Evolutionary conservation across 2,329 filamentous ascomycete species (phyloP), one percentile per base, ranked within the genome.

Genomic region (Penicillium sp.): DNA sequence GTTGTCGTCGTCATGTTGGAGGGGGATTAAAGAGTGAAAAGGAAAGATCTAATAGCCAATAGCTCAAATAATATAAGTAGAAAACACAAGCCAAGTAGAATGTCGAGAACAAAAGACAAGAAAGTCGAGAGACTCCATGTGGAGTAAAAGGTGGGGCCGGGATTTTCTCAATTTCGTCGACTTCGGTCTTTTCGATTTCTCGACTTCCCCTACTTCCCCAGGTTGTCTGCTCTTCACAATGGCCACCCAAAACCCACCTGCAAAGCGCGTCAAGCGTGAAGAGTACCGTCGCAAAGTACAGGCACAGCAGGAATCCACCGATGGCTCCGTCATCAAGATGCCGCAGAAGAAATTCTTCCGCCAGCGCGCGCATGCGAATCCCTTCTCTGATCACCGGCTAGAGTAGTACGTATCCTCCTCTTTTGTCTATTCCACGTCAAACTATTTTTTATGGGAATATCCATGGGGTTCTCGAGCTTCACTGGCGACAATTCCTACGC

Each of bases 331-430:
- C 39, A 77, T 85, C 8, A 83, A 86, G 68, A 78, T 97, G 68
- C 94, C 94, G 10, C 89, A 91, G 77, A 99, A 99, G 82, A 93
- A 90, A 79, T 96, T 94, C 79, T 99, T 96, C 75, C 86, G 94
- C 55, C 94, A 99, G 77, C 86, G 94, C 75, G 94, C 94, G 38
- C 94, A 99, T 78, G 94, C 94, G 62, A 99, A 99, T 79, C 93
- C 93, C 7, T 99, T 99, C 78, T 97, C 93, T 3, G 94, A 99
- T 70, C 94, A 99, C 79, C 81, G 85, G 57, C 81, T 99, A 72
- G 82, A 83, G 69, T 99, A 99, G 94, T 96, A 84, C 69, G 86
- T 79, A 19, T 45, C 17, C 43, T 45, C 17, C 41, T 35, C 17
- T 21, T 31, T 31, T 47, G 9, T 2, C 6, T 29, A 17, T 36